These are phyloP conservation scores for Tylopilus subfusipes DNA, from an alignment of 768 basidiomycete species.

Conservation along the genomic window DNA sequence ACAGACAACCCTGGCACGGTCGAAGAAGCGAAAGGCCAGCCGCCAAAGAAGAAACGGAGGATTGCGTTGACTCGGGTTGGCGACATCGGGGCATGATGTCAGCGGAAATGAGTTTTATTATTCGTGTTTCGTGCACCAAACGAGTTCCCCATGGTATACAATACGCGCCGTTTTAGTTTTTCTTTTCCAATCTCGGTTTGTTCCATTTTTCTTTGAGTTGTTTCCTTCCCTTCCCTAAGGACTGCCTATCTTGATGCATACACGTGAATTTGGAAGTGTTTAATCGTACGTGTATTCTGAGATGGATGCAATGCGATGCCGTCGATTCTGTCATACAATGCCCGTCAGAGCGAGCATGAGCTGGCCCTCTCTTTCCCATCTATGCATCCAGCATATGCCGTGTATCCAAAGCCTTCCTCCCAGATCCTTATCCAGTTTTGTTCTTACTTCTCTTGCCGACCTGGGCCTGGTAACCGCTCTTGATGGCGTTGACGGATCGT, in stretches of 20 bases:
- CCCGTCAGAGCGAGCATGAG: not conserved
- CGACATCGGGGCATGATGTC: slow-evolving; percentile 40
- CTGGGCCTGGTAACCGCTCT: slow-evolving; percentile 98
- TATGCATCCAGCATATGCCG: not conserved
- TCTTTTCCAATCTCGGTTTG: slow-evolving; percentile 11
- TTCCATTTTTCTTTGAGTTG: not conserved
- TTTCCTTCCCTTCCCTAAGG: not conserved
- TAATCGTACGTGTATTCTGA: slow-evolving; percentile 22
- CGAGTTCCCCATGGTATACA: slow-evolving; percentile 6
- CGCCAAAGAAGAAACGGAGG: slow-evolving; percentile 82
- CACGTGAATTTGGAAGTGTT: slow-evolving; percentile 1
- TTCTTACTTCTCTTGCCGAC: slow-evolving; percentile 85
- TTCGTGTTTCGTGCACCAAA: slow-evolving; percentile 3
- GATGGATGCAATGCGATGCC: slow-evolving; percentile 19
- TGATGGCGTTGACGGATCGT: slow-evolving; percentile 93
- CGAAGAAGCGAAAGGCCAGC: slow-evolving; percentile 40
- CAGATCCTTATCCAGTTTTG: slow-evolving; percentile 55
- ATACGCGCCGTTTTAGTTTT: slow-evolving; percentile 7
- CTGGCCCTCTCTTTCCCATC: not conserved
- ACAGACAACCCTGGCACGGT: slow-evolving; percentile 3
- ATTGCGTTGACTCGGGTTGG: slow-evolving; percentile 72
- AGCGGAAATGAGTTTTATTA: not conserved
- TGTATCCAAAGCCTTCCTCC: slow-evolving; percentile 25
- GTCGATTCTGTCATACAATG: slow-evolving; percentile 11
- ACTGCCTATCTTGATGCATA: slow-evolving; percentile 7